Evolutionary conservation across 2,329 filamentous ascomycete genomes (phyloP).

Genomic region (Aspergillus melleus): DNA sequence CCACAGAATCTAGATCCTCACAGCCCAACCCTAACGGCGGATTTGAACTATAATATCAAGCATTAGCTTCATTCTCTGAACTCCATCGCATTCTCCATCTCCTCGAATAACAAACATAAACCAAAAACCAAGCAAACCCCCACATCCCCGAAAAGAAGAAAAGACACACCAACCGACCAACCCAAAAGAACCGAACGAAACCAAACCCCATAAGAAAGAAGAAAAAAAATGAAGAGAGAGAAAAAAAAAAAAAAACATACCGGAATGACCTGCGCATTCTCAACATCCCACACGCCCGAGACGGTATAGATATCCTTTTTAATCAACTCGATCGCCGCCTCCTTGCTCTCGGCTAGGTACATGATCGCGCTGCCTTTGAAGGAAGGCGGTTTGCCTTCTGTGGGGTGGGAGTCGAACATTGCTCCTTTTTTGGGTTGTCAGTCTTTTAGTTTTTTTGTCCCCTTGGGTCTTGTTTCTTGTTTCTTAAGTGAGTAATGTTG

Average conservation of each 20-base stretch:
- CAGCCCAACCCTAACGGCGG: constrained; percentile 24
- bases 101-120: neutral
- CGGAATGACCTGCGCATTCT: constrained; percentile 54
- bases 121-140: neutral
- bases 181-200: too few relatives aligned
- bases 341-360: constrained; percentile 63
- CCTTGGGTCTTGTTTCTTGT: neutral
- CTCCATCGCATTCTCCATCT: too few relatives aligned
- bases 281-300: constrained; percentile 77
- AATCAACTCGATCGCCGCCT: constrained; percentile 67
- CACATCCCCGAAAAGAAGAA: neutral
- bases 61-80: constrained; percentile 1
- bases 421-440: constrained; percentile 53
- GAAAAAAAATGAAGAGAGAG: neutral
- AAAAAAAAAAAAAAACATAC: constrained; percentile 25
- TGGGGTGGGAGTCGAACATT: constrained; percentile 64
- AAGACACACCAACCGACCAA: neutral
- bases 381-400: constrained; percentile 60
- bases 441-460: neutral
- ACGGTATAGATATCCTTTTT: constrained; percentile 71
- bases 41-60: constrained; percentile 28
- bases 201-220: too few relatives aligned
- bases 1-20: neutral
- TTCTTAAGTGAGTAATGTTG: neutral
- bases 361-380: constrained; percentile 76